Evolutionary conservation across 805 yeast genomes (phyloP), one percentile per base, ranked within the genome.

Genomic region (Saccharomycopsis javanensis): DNA sequence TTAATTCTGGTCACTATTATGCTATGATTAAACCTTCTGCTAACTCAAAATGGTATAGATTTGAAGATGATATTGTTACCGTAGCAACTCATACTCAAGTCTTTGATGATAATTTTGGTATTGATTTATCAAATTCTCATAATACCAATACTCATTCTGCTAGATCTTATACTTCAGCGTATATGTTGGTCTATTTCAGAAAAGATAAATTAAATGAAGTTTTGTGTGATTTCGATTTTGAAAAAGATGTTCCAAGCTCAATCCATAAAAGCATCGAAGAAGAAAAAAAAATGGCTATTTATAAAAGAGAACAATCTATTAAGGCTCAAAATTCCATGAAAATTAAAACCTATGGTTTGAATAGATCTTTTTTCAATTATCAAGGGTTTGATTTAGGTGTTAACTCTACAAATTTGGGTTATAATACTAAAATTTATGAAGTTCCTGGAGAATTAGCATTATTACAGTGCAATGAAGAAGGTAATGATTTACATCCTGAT

Each of bases 31-130:
- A 84, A 68, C 98, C 98, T 1, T 78, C 78, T 27, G 72, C 77
- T 1, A 75, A 79, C 20, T 84, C 81, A 55, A 72, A 78, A 45
- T 94, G 99, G 99, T 85, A 79, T 68, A 78, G 92, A 66, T 94
- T 92, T 73, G 99, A 94, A 69, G 99, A 94, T 70, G 99, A 94
- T 66, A 80, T 84, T 60, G 99, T 94, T 31, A 87, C 96, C 79
- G 80, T 82, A 64, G 97, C 87, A 1, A 87, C 96, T 0, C 77
- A 81, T 37, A 78, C 77, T 56, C 96, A 92, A 65, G 99, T 90
- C 0, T 86, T 91, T 65, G 91, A 90, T 37, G 96, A 88, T 56
- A 94, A 92, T 68, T 94, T 82, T 72, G 99, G 99, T 4, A 88
- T 88, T 18, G 83, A 83, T 56, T 70, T 86, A 72, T 71, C 85